Percentiles rank a stretch among this genome's conserved stretches.
These are phyloP conservation scores for Eucalyptus cladocalyx DNA, from an alignment of 345 rosid species.

Conservation along the genomic window DNA sequence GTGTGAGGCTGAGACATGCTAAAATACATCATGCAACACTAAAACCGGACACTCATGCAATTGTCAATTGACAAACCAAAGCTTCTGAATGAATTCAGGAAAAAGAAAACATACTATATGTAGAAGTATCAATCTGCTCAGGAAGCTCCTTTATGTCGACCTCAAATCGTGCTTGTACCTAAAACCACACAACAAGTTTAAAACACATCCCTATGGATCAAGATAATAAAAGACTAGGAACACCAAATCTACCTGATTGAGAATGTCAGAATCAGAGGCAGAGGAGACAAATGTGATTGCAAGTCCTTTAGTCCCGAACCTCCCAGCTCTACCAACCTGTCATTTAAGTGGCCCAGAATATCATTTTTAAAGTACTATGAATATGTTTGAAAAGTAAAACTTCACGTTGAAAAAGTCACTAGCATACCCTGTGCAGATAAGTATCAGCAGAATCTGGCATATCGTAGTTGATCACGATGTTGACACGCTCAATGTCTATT, in stretches of 20 bases:
- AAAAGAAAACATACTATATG: slow-evolving; percentile 5
- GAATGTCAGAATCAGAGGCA: slow-evolving; percentile 80
- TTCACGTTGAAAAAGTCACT: background rate
- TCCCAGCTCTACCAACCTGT: slow-evolving; percentile 97
- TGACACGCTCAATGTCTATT: slow-evolving; percentile 95
- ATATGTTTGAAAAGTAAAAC: background rate
- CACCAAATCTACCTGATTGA: slow-evolving; percentile 63
- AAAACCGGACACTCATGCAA: background rate
- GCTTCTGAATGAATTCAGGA: background rate
- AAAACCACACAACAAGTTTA: background rate
- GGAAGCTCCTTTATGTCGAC: slow-evolving; percentile 28
- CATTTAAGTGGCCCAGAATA: background rate
- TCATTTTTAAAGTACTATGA: background rate
- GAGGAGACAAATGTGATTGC: slow-evolving; percentile 96
- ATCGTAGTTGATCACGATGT: slow-evolving; percentile 96
- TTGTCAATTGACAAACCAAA: background rate
- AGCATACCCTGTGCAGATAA: slow-evolving; percentile 80
- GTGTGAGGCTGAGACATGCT: background rate
- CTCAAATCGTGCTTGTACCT: slow-evolving; percentile 26
- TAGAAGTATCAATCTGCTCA: slow-evolving; percentile 25
- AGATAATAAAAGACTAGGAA: background rate
- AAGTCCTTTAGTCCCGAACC: slow-evolving; percentile 98
- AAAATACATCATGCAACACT: background rate
- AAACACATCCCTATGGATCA: background rate
- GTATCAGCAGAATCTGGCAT: slow-evolving; percentile 99